A percentile compares a stretch with the other conserved stretches of the same genome.
Evolutionary conservation across 73 alveolate species (phyloP).

Genomic region (Halteria grandinella): DNA sequence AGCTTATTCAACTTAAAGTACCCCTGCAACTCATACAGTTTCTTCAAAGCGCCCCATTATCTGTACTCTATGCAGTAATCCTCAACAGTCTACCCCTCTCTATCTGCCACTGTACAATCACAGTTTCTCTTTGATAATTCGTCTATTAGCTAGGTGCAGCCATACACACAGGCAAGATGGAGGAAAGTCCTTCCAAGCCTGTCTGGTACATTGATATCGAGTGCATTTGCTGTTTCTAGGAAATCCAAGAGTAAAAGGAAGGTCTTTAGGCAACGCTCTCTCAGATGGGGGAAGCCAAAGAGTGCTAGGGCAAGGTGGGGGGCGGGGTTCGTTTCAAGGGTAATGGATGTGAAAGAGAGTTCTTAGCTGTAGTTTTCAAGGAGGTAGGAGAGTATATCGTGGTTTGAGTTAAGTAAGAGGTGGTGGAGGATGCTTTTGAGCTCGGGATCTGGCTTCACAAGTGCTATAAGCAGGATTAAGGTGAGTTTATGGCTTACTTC

Average conservation of each 20-base stretch:
- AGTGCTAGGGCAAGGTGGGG: constrained; percentile 35
- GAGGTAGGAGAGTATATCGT: too few species aligned
- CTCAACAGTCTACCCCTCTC: constrained; percentile 6
- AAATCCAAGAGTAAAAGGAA: too few species aligned
- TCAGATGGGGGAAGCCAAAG: too few species aligned
- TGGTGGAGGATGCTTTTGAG: constrained; percentile 23
- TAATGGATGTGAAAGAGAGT: not conserved
- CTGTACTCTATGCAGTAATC: not conserved
- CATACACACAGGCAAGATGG: constrained; percentile 40
- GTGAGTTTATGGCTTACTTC: constrained; percentile 1
- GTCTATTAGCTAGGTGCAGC: constrained; percentile 8
- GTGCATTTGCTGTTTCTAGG: too few species aligned
- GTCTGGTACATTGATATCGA: too few species aligned
- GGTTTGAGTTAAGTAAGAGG: constrained; percentile 14
- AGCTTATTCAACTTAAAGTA: not conserved
- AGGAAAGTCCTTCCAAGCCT: constrained; percentile 64
- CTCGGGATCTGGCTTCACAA: constrained; percentile 28
- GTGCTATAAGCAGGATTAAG: not conserved
- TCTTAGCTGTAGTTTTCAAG: constrained; percentile 3
- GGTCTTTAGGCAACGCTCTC: too few species aligned
- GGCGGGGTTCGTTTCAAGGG: constrained; percentile 32
- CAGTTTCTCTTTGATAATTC: not conserved
- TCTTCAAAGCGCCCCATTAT: not conserved
- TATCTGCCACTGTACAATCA: constrained; percentile 21
- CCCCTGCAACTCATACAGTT: not conserved